A percentile compares a stretch with the other conserved stretches of the same genome.
Evolutionary conservation across 345 rosid genomes (phyloP).

Genomic region (Rhizophora mangle): DNA sequence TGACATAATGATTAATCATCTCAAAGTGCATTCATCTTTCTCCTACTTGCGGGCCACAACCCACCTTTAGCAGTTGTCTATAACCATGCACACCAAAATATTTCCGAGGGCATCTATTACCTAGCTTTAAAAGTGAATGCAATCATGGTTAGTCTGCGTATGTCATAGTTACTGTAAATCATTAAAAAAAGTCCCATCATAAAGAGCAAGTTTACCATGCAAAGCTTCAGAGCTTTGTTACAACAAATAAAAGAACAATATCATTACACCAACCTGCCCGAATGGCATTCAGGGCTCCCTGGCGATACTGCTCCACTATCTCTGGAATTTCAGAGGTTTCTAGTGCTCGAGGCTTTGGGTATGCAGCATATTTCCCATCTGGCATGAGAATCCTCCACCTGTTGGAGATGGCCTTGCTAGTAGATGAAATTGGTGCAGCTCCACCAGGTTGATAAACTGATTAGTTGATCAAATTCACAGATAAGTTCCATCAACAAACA

Average conservation of each 20-base stretch:
- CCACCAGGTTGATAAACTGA: slow-evolving; percentile 76
- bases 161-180: neutral
- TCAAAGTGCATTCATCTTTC: neutral
- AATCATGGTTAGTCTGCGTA: neutral
- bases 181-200: slow-evolving; percentile 1
- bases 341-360: slow-evolving; percentile 48
- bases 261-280: slow-evolving; percentile 51
- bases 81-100: neutral
- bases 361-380: slow-evolving; percentile 48
- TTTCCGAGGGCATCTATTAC: neutral
- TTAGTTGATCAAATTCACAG: slow-evolving; percentile 4
- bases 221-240: neutral
- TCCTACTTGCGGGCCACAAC: neutral
- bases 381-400: slow-evolving; percentile 71
- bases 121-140: neutral
- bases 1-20: no score
- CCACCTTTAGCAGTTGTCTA: neutral
- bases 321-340: slow-evolving; percentile 45
- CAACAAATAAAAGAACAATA: neutral
- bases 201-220: neutral
- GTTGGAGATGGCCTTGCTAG: slow-evolving; percentile 49
- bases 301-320: slow-evolving; percentile 55
- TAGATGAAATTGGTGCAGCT: slow-evolving; percentile 70
- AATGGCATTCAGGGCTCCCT: slow-evolving; percentile 63
- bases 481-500: no score